Evolutionary conservation across 2,329 filamentous ascomycete genomes (phyloP).

Genomic region (Xylariaceae sp.): DNA sequence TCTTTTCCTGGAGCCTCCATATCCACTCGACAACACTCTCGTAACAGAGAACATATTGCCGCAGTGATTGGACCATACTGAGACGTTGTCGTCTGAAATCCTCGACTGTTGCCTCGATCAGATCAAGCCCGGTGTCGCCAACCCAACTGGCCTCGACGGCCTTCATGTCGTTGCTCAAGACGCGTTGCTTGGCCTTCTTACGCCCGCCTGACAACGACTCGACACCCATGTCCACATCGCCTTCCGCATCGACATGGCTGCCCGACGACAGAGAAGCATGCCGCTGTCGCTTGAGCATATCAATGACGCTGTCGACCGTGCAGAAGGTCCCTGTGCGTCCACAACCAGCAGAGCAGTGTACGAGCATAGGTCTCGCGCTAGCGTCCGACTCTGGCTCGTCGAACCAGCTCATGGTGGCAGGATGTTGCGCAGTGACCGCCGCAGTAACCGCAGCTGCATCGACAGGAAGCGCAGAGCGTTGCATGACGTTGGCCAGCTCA

Average conservation of each 20-base stretch:
- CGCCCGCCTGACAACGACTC: conserved; percentile 20
- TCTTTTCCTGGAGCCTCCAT: conserved; percentile 37
- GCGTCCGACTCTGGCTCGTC: conserved; percentile 52
- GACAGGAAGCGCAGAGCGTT: conserved; percentile 45
- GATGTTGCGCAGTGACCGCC: conserved; percentile 19
- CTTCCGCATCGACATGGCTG: conserved; percentile 29
- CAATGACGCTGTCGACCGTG: conserved; percentile 89
- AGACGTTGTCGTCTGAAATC: conserved; percentile 83
- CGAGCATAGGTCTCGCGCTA: conserved; percentile 63
- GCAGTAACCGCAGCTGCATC: conserved; percentile 33
- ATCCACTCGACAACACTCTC: conserved; percentile 91
- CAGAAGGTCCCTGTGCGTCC: conserved; percentile 95
- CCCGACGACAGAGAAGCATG: conserved; percentile 24
- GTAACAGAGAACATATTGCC: conserved; percentile 94
- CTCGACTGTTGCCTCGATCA: conserved; percentile 81
- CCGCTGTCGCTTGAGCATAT: conserved; percentile 88
- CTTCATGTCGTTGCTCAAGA: conserved; percentile 3
- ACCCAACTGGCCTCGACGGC: conserved; percentile 56
- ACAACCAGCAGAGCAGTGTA: conserved; percentile 94
- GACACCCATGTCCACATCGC: conserved; percentile 38
- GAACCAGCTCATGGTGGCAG: conserved; percentile 36
- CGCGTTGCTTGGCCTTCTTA: conserved; percentile 10
- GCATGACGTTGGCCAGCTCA: conserved; percentile 77
- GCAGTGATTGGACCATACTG: conserved; percentile 93
- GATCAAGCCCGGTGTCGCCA: conserved; percentile 61